phyloP scores from a whole-genome alignment of 495 filamentous ascomycete species.

The Astrothelium subdiscretum region DNA sequence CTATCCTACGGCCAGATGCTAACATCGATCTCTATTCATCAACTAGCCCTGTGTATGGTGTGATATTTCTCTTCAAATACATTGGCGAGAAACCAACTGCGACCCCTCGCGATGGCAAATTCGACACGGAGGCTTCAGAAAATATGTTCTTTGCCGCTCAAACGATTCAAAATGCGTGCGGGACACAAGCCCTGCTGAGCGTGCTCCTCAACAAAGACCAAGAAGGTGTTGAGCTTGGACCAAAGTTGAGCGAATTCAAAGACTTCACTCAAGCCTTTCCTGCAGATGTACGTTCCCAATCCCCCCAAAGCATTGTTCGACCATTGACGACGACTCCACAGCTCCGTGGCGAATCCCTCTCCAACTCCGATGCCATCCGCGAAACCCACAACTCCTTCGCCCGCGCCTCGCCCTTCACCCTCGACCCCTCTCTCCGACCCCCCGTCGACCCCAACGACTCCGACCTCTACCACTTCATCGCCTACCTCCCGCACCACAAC shows the following conservation, averaged over 20 bases:
- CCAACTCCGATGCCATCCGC: conserved; percentile 70
- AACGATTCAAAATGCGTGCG: conserved; percentile 98
- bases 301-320: background rate
- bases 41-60: conserved; percentile 73
- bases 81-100: conserved; percentile 53
- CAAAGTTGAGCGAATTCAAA: conserved; percentile 62
- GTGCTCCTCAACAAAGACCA: conserved; percentile 76
- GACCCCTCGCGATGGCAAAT: conserved; percentile 61
- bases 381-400: conserved; percentile 92
- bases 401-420: conserved; percentile 69
- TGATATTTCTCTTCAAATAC: conserved; percentile 99
- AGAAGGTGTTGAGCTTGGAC: conserved; percentile 41
- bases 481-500: conserved; percentile 72
- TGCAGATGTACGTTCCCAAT: conserved; percentile 43
- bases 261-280: conserved; percentile 87
- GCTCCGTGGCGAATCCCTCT: conserved; percentile 53
- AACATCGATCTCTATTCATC: too few species aligned
- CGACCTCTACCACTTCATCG: conserved; percentile 96
- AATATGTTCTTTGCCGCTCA: conserved; percentile 89
- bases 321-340: conserved; percentile 8
- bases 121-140: conserved; percentile 62
- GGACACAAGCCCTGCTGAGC: conserved; percentile 88
- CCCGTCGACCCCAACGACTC: conserved; percentile 42
- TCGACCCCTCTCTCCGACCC: conserved; percentile 56
- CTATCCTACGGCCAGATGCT: background rate